These are phyloP conservation scores for Mucor lusitanicus DNA, from an alignment of 371 early-diverging fungal genomes.

Conservation along the genomic window DNA sequence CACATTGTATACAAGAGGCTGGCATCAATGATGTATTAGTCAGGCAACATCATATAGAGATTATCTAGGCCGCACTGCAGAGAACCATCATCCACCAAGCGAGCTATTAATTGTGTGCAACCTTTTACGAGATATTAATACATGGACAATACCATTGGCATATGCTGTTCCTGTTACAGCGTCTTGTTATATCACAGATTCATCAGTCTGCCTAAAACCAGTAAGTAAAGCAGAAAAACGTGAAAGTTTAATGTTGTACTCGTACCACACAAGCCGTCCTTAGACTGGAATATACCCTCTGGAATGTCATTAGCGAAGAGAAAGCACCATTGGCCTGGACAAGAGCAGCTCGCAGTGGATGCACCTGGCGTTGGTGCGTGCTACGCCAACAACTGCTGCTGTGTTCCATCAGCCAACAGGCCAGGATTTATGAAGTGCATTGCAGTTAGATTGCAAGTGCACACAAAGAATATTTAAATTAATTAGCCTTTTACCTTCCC, in stretches of 20 bases:
- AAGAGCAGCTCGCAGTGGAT: constrained; percentile 79
- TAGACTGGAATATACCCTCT: constrained; percentile 84
- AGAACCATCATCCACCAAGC: constrained; percentile 81
- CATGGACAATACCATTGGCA: constrained; percentile 68
- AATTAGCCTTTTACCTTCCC: background rate
- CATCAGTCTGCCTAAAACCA: constrained; percentile 82
- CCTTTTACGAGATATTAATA: background rate
- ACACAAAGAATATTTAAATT: background rate
- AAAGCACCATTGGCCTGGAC: constrained; percentile 82
- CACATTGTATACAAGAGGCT: background rate
- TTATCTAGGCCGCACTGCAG: constrained; percentile 49
- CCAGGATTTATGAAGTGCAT: constrained; percentile 32
- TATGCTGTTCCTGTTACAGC: constrained; percentile 77
- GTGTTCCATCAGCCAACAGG: constrained; percentile 29
- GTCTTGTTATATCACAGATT: constrained; percentile 85
- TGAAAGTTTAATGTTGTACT: constrained; percentile 10
- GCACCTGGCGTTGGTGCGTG: constrained; percentile 80
- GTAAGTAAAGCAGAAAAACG: constrained; percentile 36
- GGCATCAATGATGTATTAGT: background rate
- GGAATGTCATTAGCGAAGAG: constrained; percentile 91
- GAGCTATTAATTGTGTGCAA: constrained; percentile 15
- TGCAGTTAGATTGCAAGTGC: constrained; percentile 36
- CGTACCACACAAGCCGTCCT: constrained; percentile 66
- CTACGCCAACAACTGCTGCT: constrained; percentile 59
- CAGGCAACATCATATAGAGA: background rate